Base-by-base conservation (phyloP, 495 filamentous ascomycete genomes). In the Podospora conica region DNA sequence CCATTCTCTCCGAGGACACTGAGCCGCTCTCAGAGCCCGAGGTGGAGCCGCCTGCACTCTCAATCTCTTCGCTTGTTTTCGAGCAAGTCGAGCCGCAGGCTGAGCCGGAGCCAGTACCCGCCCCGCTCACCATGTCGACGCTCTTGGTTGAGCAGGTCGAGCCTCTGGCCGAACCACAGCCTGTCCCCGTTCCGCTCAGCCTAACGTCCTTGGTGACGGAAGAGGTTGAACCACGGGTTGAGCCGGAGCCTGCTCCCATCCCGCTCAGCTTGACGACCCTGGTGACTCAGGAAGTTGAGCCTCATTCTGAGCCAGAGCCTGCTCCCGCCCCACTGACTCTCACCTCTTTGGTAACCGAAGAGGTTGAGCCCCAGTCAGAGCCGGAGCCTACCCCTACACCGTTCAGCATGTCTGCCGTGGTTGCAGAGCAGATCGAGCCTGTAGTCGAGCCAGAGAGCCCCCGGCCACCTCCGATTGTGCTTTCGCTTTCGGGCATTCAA, bases 371-470 rank as follows among this genome's bases (percentile, higher is more conserved):
- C 3, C 33, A 15, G 33, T 40, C 33, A 40, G 33, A 40, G 8
- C 66, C 64, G 5, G 53, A 61, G 10, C 66, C 65, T 11, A 53
- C 64, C 3, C 68, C 66, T 11, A 65, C 60, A 11, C 24, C 70
- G 5, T 69, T 79, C 40, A 68, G 61, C 55, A 66, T 78, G 59
- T 71, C 76, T n/a, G 22, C 65, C 10, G 69, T 81, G 55, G 65
- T 71, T 23, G 33, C 68, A 9, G 68, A 73, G 61, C 25, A 68
- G 25, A 63, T 76, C 20, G 72, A 76, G 63, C 74, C 72, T 9
- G 66, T 69, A 15, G 48, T 40, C 11, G 70, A 68, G 60, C 70
- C 68, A 9, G 65, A 65, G 21, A 24, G 23, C 55, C 24, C 27
- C 60, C 31, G 23, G 33, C 18, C 33, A 61, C 23, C 53, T 24